Evolutionary conservation across 192 early-diverging fungal genomes (phyloP).

Genomic region (Backusella tuberculispora): DNA sequence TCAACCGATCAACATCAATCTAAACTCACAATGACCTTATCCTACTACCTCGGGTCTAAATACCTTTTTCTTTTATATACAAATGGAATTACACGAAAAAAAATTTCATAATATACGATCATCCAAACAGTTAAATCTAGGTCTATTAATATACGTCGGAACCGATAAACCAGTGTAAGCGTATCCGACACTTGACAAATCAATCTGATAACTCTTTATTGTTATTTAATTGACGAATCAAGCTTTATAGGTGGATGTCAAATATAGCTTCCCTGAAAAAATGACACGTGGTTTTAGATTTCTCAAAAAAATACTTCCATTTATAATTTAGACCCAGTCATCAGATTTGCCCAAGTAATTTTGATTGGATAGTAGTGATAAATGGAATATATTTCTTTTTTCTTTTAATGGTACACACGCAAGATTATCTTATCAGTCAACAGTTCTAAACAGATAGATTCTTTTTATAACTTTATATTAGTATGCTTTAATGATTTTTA

Average conservation of each 20-base stretch:
- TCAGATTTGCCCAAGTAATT: not conserved
- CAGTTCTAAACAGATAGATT: not conserved
- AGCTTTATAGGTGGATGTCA: not conserved
- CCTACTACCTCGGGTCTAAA: not conserved
- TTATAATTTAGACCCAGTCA: not conserved
- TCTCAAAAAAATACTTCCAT: not conserved
- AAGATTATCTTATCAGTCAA: constrained; percentile 10
- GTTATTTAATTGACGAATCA: not conserved
- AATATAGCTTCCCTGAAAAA: not conserved
- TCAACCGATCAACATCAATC: not conserved
- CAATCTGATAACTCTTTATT: not conserved
- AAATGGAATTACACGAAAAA: not conserved
- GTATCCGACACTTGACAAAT: not conserved
- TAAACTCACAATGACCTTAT: not conserved
- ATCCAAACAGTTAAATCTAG: not conserved
- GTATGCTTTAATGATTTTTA: not conserved
- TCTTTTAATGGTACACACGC: not conserved
- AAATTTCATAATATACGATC: not conserved
- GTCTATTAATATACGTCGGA: not conserved
- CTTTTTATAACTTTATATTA: not conserved
- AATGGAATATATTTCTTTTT: not conserved
- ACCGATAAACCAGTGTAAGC: not conserved
- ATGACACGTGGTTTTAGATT: not conserved
- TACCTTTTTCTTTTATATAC: not conserved
- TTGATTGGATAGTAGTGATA: not conserved